phyloP scores from a whole-genome alignment of 108 stramenopile species.

The Aurantiochytrium sp. region DNA sequence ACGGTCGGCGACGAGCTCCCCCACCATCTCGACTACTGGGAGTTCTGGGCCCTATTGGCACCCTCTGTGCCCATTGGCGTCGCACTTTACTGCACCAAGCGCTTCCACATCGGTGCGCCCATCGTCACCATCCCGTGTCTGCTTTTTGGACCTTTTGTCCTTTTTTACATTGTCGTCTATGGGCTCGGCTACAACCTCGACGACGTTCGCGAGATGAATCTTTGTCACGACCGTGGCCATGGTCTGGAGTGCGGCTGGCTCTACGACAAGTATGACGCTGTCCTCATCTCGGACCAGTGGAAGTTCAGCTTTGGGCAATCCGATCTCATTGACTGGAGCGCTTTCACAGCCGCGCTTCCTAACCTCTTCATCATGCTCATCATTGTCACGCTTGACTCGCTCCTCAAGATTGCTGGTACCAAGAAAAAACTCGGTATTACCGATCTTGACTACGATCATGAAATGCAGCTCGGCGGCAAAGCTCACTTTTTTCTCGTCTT shows the following conservation, averaged over 20 bases:
- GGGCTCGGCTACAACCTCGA: not conserved
- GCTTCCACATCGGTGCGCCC: not conserved
- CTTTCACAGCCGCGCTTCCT: not conserved
- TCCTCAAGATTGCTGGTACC: not conserved
- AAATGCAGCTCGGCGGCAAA: conserved; percentile 8
- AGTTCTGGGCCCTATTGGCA: not conserved
- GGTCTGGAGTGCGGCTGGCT: not conserved
- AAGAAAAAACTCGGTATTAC: not conserved
- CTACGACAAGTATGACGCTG: not conserved
- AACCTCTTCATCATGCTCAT: not conserved
- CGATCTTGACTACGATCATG: not conserved
- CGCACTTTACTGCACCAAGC: conserved; percentile 6
- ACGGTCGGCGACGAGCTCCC: not conserved
- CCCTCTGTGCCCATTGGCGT: not conserved
- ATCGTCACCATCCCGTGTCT: not conserved
- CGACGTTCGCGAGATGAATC: not conserved
- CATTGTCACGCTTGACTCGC: not conserved
- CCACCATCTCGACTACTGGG: conserved; percentile 7
- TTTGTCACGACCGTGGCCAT: not conserved
- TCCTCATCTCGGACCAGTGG: conserved; percentile 13
- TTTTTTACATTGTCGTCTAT: not conserved
- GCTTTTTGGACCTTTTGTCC: not conserved
- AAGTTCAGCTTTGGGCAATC: not conserved
- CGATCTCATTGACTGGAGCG: not conserved
- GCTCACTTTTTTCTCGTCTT: not conserved